Conservation (phyloP, 148 eudicot species). For the Rhododendron kiyosumense region DNA sequence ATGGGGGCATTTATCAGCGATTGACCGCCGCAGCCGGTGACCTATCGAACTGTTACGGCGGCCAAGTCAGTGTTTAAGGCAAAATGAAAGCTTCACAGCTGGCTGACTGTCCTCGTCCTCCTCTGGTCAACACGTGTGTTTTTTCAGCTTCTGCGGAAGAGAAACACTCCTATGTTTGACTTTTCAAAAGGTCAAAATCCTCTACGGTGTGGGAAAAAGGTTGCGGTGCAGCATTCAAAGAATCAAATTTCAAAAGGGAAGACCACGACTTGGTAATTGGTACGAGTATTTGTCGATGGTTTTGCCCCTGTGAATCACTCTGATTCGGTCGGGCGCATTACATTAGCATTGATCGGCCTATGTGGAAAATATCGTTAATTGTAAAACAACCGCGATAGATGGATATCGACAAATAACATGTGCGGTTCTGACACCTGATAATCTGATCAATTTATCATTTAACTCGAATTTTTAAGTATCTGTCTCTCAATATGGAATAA, state of each 20-base stretch:
- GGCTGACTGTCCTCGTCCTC: not conserved
- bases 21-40: not conserved
- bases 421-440: no score
- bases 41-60: not conserved
- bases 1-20: not conserved
- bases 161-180: not conserved
- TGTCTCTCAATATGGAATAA: fast-evolving
- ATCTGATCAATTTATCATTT: no score
- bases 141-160: not conserved
- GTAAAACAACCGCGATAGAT: fast-evolving
- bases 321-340: no score
- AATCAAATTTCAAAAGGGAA: not conserved
- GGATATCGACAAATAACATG: no score
- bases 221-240: not conserved
- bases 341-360: no score
- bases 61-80: not conserved
- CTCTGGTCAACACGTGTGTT: not conserved
- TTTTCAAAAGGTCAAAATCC: not conserved
- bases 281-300: no score
- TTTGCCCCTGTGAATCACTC: no score
- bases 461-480: no score
- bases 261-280: not conserved
- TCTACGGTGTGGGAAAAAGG: not conserved
- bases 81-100: not conserved
- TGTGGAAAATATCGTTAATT: no score